These are phyloP conservation scores for Candida albicans DNA, from an alignment of 1,139 yeast genomes.

Conservation along the genomic window DNA sequence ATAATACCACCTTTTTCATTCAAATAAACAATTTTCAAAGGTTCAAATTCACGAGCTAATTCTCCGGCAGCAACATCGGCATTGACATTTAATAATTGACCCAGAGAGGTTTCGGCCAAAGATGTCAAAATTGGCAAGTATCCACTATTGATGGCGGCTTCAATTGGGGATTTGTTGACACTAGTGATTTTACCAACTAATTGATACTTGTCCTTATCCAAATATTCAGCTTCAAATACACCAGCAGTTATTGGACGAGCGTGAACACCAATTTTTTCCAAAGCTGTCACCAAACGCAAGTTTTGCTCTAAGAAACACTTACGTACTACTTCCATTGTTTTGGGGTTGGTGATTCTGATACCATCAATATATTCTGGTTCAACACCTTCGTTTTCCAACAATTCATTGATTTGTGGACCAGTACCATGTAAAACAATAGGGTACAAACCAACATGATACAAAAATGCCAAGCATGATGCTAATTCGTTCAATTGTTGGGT, in stretches of 20 bases:
- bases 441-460: slow-evolving; percentile 95
- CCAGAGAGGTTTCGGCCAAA: slow-evolving; percentile 92
- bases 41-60: slow-evolving; percentile 94
- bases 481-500: slow-evolving; percentile 90
- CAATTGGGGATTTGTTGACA: slow-evolving; percentile 88
- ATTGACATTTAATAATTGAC: slow-evolving; percentile 93
- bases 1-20: slow-evolving; percentile 97
- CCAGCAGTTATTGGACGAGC: slow-evolving; percentile 99
- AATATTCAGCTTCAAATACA: slow-evolving; percentile 89
- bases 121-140: slow-evolving; percentile 96
- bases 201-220: slow-evolving; percentile 87
- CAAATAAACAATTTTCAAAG: slow-evolving; percentile 90
- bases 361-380: slow-evolving; percentile 97
- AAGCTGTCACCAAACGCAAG: slow-evolving; percentile 89
- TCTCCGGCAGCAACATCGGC: slow-evolving; percentile 99
- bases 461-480: slow-evolving; percentile 92
- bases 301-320: slow-evolving; percentile 94
- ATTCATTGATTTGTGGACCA: slow-evolving; percentile 96
- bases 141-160: slow-evolving; percentile 94
- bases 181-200: slow-evolving; percentile 86
- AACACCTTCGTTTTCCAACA: slow-evolving; percentile 89
- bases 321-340: slow-evolving; percentile 95
- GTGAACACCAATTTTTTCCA: slow-evolving; percentile 94
- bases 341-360: slow-evolving; percentile 90
- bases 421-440: slow-evolving; percentile 98